Evolutionary conservation across 441 rosid species (phyloP), one percentile per base, ranked within the genome.

Genomic region (Arabidopsis hybrid): DNA sequence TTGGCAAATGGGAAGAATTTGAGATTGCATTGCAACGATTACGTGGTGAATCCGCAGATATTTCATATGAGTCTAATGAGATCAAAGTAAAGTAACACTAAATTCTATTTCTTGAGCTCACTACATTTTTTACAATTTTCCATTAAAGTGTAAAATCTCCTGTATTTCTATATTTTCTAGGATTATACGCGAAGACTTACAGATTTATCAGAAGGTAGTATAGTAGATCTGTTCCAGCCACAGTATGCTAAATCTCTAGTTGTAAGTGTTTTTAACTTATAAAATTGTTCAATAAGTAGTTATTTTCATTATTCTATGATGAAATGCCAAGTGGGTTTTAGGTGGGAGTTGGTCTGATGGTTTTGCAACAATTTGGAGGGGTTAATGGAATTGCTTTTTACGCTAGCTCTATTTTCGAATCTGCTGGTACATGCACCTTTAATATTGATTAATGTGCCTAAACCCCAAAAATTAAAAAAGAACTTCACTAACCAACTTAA

Each of bases 311-410:
- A 72, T 40, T 53, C 1, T 4, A 16, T 31, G n/a, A 65, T 40
- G 43, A 56, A 38, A 58, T 73, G 16, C 8, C 32, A 42, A 55
- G 7, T 60, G n/a, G 12, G 39, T 50, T 67, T 66, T 21, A 88
- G 92, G 84, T 85, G 34, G 92, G 90, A 64, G 85, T 86, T 56
- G 90, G 92, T 9, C 56, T 88, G 38, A 86, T 88, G 92, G 82
- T 71, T 29, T 58, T 88, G 71, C 92, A 86, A 81, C 90, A 86
- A 75, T 81, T 88, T 56, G 90, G 92, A 69, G 92, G 92, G 4
- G 83, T 83, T 53, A 81, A 86, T 26, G 92, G 82, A 57, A 70
- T 88, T 53, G 77, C 82, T 8, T 88, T 88, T 59, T 88, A 86
- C 40, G 89, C 92, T 4, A 81, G 88, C 59, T 67, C 84, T 7